Base-by-base conservation (phyloP, 371 early-diverging fungal genomes). In the Saksenaea oblongispora region DNA sequence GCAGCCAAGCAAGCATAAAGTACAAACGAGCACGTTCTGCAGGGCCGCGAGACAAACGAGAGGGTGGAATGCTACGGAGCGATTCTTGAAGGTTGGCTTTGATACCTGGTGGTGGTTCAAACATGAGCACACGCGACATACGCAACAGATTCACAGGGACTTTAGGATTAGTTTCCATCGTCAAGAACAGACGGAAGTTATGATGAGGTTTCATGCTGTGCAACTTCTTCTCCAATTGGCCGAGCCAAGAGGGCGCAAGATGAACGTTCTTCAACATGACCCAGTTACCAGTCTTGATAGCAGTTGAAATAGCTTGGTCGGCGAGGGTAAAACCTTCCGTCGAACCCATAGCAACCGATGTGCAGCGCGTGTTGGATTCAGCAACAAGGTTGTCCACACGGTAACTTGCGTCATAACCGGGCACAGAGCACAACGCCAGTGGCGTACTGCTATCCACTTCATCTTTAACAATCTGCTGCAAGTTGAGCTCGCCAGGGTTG, bases 261-360 rank as follows among this genome's bases (percentile, higher is more conserved):
- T 99, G 99, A 9, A 97, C 98, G 76, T 99, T 99, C 84, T 98
- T 97, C 61, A 99, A 84, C 73, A 99, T 83, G 8, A 98, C 98
- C 98, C 98, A 99, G 58, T 83, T 83, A 61, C 98, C 98, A 11
- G 83, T 85, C 80, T 92, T 91, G 64, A 87, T 83, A 0, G 97
- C 95, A 4, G 76, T 65, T 0, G 92, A 85, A 59, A 99, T 95
- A 3, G 96, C 97, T 69, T 89, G 85, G 56, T 97, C 98, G 4
- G 98, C 98, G 28, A 94, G 80, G 5, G 84, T 79, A 63, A 93
- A 91, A 59, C 98, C 97, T 87, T 99, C 99, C 27, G 89, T 85
- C 3, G 98, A 96, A 59, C 99, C 99, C 96, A 99, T 97, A 8
- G 99, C 99, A 17, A 99, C 95, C 1, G 97, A 89, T 0, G 87